Percentiles rank a stretch among this genome's conserved stretches.
Evolutionary conservation across 1,284 basidiomycete species (phyloP).

Genomic region (Spongiforma sp.): DNA sequence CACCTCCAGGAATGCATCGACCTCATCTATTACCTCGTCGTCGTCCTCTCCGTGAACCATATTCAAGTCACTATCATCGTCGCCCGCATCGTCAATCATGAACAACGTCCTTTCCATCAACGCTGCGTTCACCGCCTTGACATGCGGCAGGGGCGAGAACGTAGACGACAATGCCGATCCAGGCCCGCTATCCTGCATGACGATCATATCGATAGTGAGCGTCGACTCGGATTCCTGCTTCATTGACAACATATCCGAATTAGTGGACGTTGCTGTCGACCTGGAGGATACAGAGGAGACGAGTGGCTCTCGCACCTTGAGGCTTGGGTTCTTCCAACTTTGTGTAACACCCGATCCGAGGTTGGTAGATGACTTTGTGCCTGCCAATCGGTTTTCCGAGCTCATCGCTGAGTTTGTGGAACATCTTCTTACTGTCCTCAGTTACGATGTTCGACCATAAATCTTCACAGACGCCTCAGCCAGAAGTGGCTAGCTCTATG

Average conservation of each 20-base stretch:
- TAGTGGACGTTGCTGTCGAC: constrained; percentile 43
- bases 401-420: constrained; percentile 89
- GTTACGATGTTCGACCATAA: constrained; percentile 89
- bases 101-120: too few relatives aligned
- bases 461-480: constrained; percentile 77
- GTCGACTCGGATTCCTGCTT: too few relatives aligned
- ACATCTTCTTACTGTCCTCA: constrained; percentile 86
- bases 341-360: constrained; percentile 86
- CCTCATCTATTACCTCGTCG: too few relatives aligned
- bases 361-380: constrained; percentile 82
- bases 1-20: constrained; percentile 93
- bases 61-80: too few relatives aligned
- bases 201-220: too few relatives aligned
- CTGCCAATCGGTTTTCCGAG: constrained; percentile 93
- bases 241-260: too few relatives aligned
- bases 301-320: constrained; percentile 86
- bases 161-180: constrained; percentile 39
- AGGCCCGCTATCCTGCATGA: constrained; percentile 34
- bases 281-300: constrained; percentile 74
- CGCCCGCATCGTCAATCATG: too few relatives aligned
- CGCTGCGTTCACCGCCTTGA: constrained; percentile 81
- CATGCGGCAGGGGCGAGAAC: constrained; percentile 64
- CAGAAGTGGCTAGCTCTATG: constrained; percentile 63
- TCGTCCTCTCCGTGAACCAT: too few relatives aligned
- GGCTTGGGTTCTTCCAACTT: constrained; percentile 85